Conservation (phyloP, 108 stramenopile species). For the Epipyxis sp. region DNA sequence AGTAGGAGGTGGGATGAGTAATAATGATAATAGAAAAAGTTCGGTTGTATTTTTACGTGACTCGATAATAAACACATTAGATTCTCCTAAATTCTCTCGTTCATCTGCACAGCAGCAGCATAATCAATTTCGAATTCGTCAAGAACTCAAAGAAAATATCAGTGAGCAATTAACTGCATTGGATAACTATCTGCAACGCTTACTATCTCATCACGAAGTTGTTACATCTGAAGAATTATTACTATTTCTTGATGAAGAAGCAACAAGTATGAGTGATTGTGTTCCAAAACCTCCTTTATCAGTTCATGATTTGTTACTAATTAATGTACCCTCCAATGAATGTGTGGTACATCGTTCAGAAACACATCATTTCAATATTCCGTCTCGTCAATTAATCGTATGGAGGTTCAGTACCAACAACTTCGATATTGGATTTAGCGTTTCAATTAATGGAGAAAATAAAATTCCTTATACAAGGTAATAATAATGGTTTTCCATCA, state of each 20-base stretch:
- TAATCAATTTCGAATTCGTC: not conserved
- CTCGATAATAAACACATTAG: no score
- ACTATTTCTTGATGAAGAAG: slow-evolving; percentile 11
- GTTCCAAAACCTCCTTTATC: not conserved
- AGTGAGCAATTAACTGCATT: not conserved
- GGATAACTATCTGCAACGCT: not conserved
- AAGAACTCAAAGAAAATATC: not conserved
- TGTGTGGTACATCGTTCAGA: not conserved
- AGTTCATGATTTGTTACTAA: not conserved
- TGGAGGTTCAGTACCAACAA: not conserved
- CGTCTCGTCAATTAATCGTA: not conserved
- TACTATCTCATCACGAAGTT: not conserved
- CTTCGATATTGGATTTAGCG: slow-evolving; percentile 1
- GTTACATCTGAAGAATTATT: not conserved
- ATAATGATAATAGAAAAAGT: not conserved
- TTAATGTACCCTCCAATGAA: not conserved
- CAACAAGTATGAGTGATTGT: not conserved
- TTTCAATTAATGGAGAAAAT: not conserved
- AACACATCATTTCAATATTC: not conserved
- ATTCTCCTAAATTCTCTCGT: no score
- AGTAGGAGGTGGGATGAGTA: not conserved
- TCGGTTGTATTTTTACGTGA: no score
- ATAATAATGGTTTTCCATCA: no score
- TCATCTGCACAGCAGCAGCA: not conserved
- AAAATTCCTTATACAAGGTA: not conserved